A percentile compares a stretch with the other conserved stretches of the same genome.
phyloP scores from a whole-genome alignment of 2,329 filamentous ascomycete genomes.

The Rugonectria rugulosa region DNA sequence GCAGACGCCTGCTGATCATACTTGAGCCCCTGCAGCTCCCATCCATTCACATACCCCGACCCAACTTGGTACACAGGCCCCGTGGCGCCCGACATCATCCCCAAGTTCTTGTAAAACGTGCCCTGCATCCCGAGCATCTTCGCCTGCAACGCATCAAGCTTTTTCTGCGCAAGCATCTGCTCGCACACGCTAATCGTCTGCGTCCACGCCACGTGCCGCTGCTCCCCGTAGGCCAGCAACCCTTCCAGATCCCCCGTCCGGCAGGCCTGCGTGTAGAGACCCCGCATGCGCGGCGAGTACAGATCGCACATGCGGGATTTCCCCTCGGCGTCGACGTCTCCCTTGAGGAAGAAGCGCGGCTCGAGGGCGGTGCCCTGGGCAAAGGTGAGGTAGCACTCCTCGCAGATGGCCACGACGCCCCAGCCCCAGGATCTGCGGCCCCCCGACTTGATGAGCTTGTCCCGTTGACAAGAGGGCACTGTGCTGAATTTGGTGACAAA shows the following conservation, averaged over 20 bases:
- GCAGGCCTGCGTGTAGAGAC: constrained; percentile 43
- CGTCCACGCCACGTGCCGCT: constrained; percentile 40
- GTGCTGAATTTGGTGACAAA: constrained; percentile 41
- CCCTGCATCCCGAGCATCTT: constrained; percentile 37
- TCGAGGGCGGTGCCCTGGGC: constrained; percentile 40
- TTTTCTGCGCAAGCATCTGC: constrained; percentile 37
- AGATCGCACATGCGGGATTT: constrained; percentile 45
- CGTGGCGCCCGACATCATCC: constrained; percentile 21
- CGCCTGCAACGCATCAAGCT: constrained; percentile 37
- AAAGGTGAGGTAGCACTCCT: constrained; percentile 47
- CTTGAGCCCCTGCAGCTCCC: constrained; percentile 39
- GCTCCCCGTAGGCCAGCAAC: constrained; percentile 38
- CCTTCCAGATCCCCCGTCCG: constrained; percentile 28
- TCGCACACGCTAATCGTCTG: constrained; percentile 40
- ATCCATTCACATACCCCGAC: constrained; percentile 43
- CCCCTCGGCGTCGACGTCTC: constrained; percentile 23
- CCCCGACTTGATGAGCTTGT: constrained; percentile 17
- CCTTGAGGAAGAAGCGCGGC: constrained; percentile 39
- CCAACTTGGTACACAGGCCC: constrained; percentile 42
- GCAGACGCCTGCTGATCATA: constrained; percentile 42
- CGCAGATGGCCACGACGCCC: constrained; percentile 45
- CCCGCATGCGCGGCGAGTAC: constrained; percentile 48
- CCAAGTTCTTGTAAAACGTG: constrained; percentile 35
- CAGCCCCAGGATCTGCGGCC: constrained; percentile 46
- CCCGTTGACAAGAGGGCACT: constrained; percentile 38